phyloP scores from a whole-genome alignment of 73 alveolate genomes.

The Stentor coeruleus region DNA sequence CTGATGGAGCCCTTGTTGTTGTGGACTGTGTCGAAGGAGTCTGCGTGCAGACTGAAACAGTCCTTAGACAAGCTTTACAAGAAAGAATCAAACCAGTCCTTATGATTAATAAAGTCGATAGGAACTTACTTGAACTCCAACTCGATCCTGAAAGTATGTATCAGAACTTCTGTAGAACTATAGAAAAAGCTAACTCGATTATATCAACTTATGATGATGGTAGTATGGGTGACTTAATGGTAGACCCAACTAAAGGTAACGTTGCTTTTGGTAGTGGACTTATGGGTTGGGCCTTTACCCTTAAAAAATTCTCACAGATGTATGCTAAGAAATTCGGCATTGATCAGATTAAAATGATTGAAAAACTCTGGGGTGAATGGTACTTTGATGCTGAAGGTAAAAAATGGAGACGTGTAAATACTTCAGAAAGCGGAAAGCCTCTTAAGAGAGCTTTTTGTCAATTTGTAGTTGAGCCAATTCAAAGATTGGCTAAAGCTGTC shows the following conservation, averaged over 20 bases:
- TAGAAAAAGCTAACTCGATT: not conserved
- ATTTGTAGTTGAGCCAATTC: not conserved
- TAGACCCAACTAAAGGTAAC: not conserved
- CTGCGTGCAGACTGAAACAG: conserved; percentile 84
- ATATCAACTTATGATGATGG: not conserved
- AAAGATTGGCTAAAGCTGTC: conserved; percentile 1
- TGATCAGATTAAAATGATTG: not conserved
- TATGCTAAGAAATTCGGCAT: not conserved
- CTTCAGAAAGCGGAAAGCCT: not conserved
- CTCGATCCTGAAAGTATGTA: not conserved
- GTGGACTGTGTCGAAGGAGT: conserved; percentile 95
- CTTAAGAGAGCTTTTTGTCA: not conserved
- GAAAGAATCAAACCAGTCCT: conserved; percentile 90
- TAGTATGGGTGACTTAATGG: not conserved
- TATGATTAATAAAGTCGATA: conserved; percentile 77
- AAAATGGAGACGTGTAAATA: not conserved
- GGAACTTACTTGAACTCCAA: not conserved
- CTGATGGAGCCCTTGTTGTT: conserved; percentile 94
- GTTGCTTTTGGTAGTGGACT: not conserved
- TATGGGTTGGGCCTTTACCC: not conserved
- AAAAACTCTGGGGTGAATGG: not conserved
- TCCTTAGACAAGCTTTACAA: conserved; percentile 89
- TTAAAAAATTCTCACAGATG: not conserved
- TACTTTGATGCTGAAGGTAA: not conserved
- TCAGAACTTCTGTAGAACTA: not conserved